Evolutionary conservation across 2,329 filamentous ascomycete genomes (phyloP).

Genomic region (Trichoderma sp.): DNA sequence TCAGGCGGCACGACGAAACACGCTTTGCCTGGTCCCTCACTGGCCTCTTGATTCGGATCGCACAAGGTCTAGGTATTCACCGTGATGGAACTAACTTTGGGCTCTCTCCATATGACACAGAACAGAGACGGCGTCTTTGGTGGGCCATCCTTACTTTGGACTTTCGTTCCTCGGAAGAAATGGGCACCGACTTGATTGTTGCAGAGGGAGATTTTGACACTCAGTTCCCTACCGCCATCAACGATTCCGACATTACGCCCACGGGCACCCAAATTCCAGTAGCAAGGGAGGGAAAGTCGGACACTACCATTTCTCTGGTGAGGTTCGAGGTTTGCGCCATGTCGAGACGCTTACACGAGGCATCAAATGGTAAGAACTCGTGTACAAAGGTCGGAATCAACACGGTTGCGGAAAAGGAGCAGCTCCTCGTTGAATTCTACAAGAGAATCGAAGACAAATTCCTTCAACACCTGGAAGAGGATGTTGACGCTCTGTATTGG

Average conservation of each 20-base stretch:
- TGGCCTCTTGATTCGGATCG: slow-evolving; percentile 57
- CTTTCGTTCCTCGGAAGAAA: slow-evolving; percentile 52
- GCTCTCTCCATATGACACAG: slow-evolving; percentile 56
- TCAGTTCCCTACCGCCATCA: slow-evolving; percentile 48
- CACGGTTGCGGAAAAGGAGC: slow-evolving; percentile 38
- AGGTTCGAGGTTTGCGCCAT: slow-evolving; percentile 51
- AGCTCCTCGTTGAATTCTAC: slow-evolving; percentile 52
- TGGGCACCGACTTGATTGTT: slow-evolving; percentile 48
- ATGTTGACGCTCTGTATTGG: slow-evolving; percentile 59
- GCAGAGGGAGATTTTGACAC: slow-evolving; percentile 46
- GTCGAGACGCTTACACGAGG: slow-evolving; percentile 36
- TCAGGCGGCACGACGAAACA: slow-evolving; percentile 47
- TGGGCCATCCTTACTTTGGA: slow-evolving; percentile 60
- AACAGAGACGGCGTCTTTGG: slow-evolving; percentile 61
- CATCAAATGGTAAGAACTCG: slow-evolving; percentile 34
- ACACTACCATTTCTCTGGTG: slow-evolving; percentile 49
- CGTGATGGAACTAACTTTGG: slow-evolving; percentile 52
- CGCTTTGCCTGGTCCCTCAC: slow-evolving; percentile 61
- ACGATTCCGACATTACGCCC: slow-evolving; percentile 48
- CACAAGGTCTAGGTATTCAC: slow-evolving; percentile 60
- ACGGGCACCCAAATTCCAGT: slow-evolving; percentile 47
- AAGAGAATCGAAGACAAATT: slow-evolving; percentile 55
- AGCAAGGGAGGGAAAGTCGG: slow-evolving; percentile 51
- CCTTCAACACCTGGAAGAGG: slow-evolving; percentile 50
- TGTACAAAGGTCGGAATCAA: slow-evolving; percentile 31